Conservation (phyloP, 2,329 filamentous ascomycete species). For the Tolypocladium ophioglossoides region DNA sequence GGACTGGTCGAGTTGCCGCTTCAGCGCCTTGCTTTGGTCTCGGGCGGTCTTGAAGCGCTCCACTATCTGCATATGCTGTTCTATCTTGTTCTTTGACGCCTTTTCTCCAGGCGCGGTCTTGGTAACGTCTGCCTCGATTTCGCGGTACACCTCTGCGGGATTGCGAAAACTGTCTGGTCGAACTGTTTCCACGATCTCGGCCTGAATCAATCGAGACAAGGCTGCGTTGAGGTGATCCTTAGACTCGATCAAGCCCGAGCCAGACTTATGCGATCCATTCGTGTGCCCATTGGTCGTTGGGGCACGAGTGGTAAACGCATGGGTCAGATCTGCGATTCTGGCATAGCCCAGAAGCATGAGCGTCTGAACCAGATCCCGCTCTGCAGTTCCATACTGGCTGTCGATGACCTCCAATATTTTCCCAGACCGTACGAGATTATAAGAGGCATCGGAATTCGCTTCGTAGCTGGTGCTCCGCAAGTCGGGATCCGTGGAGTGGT, state of each 20-base stretch:
- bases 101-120: constrained; percentile 33
- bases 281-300: constrained; percentile 22
- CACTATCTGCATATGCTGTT: constrained; percentile 46
- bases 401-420: constrained; percentile 72
- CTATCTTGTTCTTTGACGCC: constrained; percentile 51
- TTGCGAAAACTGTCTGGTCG: constrained; percentile 45
- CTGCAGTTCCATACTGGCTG: constrained; percentile 61
- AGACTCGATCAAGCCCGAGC: constrained; percentile 29
- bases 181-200: constrained; percentile 59
- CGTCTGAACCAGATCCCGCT: constrained; percentile 63
- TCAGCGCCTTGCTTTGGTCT: constrained; percentile 39
- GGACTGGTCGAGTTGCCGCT: constrained; percentile 37
- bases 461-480: constrained; percentile 66
- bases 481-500: constrained; percentile 55
- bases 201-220: constrained; percentile 45
- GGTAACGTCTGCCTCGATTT: constrained; percentile 54
- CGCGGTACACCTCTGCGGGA: constrained; percentile 47
- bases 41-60: constrained; percentile 42
- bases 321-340: constrained; percentile 57
- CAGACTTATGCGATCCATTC: constrained; percentile 21
- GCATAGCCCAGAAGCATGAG: constrained; percentile 71
- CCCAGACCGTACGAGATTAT: constrained; percentile 69
- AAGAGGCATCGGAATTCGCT: constrained; percentile 69
- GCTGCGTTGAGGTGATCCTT: constrained; percentile 38
- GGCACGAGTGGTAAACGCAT: constrained; percentile 41